Evolutionary conservation across 345 rosid species (phyloP).

Genomic region (Eucalyptus cloeziana): DNA sequence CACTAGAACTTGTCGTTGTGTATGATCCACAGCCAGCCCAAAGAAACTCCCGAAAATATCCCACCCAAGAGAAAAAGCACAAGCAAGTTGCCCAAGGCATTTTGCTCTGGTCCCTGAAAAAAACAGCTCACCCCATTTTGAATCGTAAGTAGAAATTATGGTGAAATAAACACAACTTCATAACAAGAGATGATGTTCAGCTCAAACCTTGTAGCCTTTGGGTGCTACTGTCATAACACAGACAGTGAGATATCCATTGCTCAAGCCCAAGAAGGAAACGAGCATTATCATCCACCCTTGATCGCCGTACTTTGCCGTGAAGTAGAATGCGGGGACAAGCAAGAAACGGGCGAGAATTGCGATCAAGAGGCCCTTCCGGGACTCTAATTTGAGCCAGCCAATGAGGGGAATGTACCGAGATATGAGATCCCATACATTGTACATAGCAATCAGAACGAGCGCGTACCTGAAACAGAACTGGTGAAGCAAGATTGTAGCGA

Average conservation of each 20-base stretch:
- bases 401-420: constrained; percentile 54
- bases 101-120: constrained; percentile 81
- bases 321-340: constrained; percentile 73
- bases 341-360: constrained; percentile 43
- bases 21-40: constrained; percentile 84
- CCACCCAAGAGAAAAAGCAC: constrained; percentile 57
- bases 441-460: constrained; percentile 54
- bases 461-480: constrained; percentile 31
- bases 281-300: constrained; percentile 91
- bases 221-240: constrained; percentile 79
- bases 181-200: no score
- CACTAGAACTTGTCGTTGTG: constrained; percentile 9
- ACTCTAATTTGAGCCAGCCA: constrained; percentile 44
- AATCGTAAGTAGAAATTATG: background rate
- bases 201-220: constrained; percentile 72
- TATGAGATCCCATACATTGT: constrained; percentile 53
- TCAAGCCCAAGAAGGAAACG: constrained; percentile 50
- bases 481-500: background rate
- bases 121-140: background rate
- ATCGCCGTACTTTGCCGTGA: constrained; percentile 72
- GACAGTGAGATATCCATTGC: constrained; percentile 73
- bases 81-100: constrained; percentile 78
- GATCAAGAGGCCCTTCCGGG: constrained; percentile 43
- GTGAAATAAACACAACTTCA: background rate
- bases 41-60: constrained; percentile 55